phyloP scores from a whole-genome alignment of 2,329 filamentous ascomycete genomes.

The Beauveria australis region DNA sequence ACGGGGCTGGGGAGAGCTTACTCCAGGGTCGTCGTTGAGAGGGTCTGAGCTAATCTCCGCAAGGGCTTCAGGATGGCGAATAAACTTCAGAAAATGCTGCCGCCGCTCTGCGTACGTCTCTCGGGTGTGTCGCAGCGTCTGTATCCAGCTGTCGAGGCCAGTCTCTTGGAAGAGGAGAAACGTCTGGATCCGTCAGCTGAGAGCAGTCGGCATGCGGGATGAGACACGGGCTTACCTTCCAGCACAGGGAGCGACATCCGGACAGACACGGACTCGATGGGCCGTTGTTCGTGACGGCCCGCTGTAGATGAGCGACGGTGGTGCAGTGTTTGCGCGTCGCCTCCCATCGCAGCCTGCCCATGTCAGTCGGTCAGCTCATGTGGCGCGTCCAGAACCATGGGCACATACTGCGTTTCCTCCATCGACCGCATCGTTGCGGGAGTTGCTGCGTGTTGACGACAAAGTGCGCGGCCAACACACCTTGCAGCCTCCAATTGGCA shows the following conservation, averaged over 20 bases:
- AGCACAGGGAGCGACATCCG: conserved; percentile 79
- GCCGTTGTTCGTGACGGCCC: conserved; percentile 54
- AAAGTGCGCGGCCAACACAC: background rate
- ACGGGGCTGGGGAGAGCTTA: conserved; percentile 20
- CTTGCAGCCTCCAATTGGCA: background rate
- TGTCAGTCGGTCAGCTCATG: conserved; percentile 13
- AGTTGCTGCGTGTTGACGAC: background rate
- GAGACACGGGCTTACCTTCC: conserved; percentile 56
- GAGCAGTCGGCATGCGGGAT: background rate
- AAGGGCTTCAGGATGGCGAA: conserved; percentile 76
- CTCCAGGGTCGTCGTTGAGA: conserved; percentile 67
- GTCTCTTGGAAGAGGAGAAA: conserved; percentile 72
- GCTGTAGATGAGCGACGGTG: conserved; percentile 53
- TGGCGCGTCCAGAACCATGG: conserved; percentile 4
- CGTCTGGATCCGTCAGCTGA: conserved; percentile 40
- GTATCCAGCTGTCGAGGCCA: conserved; percentile 59
- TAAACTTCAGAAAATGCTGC: conserved; percentile 69
- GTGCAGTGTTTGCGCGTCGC: conserved; percentile 50
- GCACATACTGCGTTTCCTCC: conserved; percentile 30
- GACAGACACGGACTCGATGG: conserved; percentile 55
- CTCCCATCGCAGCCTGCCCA: conserved; percentile 57
- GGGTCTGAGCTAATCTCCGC: conserved; percentile 66
- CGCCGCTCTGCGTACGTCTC: conserved; percentile 65
- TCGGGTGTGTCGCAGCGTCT: conserved; percentile 58
- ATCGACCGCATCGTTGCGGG: conserved; percentile 26